phyloP scores from a whole-genome alignment of 164 flowering plant species.

The Magnolia kwangsiensis region DNA sequence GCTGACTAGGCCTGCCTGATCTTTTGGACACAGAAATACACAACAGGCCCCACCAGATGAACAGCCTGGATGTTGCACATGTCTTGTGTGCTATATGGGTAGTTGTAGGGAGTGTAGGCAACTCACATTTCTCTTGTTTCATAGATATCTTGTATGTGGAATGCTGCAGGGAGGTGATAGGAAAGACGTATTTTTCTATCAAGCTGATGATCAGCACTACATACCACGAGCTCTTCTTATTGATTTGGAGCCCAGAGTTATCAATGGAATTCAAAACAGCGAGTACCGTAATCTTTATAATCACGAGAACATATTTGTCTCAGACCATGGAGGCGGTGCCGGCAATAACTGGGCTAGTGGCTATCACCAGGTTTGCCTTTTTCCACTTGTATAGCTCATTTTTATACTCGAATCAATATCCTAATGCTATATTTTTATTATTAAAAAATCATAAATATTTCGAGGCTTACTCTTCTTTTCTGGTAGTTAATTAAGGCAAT shows the following conservation, averaged over 20 bases:
- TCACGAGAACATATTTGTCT: constrained; percentile 87
- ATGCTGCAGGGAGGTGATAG: constrained; percentile 90
- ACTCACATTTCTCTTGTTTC: neutral
- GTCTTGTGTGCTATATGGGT: too few species aligned
- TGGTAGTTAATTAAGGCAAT: too few species aligned
- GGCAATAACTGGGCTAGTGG: constrained; percentile 99
- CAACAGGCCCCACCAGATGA: neutral
- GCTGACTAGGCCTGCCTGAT: neutral
- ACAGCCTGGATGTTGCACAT: neutral
- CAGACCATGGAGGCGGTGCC: constrained; percentile 98
- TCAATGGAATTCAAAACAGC: constrained; percentile 92
- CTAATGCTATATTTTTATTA: too few species aligned
- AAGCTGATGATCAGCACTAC: constrained; percentile 99
- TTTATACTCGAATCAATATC: neutral
- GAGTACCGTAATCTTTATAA: constrained; percentile 94
- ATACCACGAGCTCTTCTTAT: constrained; percentile 90
- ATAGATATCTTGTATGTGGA: neutral
- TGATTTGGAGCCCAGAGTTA: constrained; percentile 97
- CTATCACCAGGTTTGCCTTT: constrained; percentile 53
- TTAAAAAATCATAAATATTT: too few species aligned
- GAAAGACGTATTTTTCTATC: constrained; percentile 98
- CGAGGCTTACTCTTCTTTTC: too few species aligned
- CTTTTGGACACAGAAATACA: neutral
- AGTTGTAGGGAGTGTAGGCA: too few species aligned
- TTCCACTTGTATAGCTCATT: neutral